Evolutionary conservation across 495 filamentous ascomycete genomes (phyloP), one percentile per base, ranked within the genome.

Genomic region (Penicillium subrubescens): DNA sequence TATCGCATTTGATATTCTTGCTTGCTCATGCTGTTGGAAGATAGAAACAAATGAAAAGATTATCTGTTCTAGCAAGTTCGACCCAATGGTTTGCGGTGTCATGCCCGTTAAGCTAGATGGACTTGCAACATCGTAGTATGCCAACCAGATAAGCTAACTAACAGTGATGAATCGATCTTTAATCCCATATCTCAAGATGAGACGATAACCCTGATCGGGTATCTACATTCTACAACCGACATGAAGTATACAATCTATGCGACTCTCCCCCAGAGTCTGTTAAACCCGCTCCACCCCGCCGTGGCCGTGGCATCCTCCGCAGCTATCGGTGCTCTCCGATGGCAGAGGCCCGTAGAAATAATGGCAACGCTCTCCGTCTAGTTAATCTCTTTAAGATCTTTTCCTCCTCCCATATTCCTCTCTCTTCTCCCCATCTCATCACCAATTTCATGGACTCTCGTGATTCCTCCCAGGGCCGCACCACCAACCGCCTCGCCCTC

Each of bases 261-360:
- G 19, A 19, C 23, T 15, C n/a, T 12, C 6, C 31, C 51, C 31
- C 53, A 35, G 34, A 56, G 19, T 48, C 4, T 10, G 7, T 27
- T 34, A 7, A 4, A 10, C 31, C 53, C 53, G 29, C 53, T 56
- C 31, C 34, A 39, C 53, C 53, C 53, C 53, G 53, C 53, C 53
- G 53, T 77, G 78, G 53, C 53, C 53, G 53, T 77, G 78, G 76
- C 71, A 71, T 72, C 69, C 78, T 77, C 77, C 78, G 77, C 67
- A 71, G 66, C 61, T 70, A 67, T 81, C 78, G 78, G 78, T 75
- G 68, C 62, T 59, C 77, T 81, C 78, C 78, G 78, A 81, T 71
- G 67, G 63, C 35, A 58, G 58, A 58, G 56, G 59, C 65, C 67
- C 68, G 62, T 72, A 75, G 66, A 79, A 75, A 54, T 29, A 48